phyloP scores from a whole-genome alignment of 352 stramenopile genomes.

The Pythium biforme region DNA sequence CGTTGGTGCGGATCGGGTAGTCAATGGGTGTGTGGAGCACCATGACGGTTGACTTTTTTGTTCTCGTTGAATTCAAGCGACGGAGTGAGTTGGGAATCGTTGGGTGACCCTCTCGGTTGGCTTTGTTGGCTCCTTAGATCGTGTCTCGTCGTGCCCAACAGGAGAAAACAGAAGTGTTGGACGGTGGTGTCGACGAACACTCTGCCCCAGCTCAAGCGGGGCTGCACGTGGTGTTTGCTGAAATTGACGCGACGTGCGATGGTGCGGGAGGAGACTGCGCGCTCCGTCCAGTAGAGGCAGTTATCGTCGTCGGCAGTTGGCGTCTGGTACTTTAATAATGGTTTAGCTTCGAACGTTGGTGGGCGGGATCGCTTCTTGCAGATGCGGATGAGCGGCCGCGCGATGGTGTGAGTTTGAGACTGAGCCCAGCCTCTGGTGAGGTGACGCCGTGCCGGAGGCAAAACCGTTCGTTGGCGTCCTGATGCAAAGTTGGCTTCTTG shows the following conservation, averaged over 20 bases:
- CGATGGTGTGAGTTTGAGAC: neutral
- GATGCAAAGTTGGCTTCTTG: neutral
- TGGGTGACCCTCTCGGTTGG: neutral
- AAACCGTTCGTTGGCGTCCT: neutral
- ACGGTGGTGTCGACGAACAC: neutral
- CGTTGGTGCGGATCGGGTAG: neutral
- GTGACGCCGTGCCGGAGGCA: neutral
- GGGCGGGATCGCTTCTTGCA: too few species aligned
- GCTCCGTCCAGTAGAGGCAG: neutral
- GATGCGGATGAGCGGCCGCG: too few species aligned
- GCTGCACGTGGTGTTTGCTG: neutral
- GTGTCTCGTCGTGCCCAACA: neutral
- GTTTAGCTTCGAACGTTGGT: too few species aligned
- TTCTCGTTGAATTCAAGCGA: too few species aligned
- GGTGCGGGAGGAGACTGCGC: neutral
- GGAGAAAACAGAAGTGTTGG: neutral
- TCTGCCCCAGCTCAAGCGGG: neutral
- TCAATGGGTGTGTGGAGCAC: conserved; percentile 1
- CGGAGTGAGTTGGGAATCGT: conserved; percentile 1
- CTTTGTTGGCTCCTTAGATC: neutral
- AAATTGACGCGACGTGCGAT: neutral
- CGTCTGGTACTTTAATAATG: too few species aligned
- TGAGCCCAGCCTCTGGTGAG: neutral
- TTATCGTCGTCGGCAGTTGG: neutral
- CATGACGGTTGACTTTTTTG: conserved; percentile 4